Evolutionary conservation across 225 moss, liverwort and hornwort species (phyloP).

Genomic region (Bryum argenteum): DNA sequence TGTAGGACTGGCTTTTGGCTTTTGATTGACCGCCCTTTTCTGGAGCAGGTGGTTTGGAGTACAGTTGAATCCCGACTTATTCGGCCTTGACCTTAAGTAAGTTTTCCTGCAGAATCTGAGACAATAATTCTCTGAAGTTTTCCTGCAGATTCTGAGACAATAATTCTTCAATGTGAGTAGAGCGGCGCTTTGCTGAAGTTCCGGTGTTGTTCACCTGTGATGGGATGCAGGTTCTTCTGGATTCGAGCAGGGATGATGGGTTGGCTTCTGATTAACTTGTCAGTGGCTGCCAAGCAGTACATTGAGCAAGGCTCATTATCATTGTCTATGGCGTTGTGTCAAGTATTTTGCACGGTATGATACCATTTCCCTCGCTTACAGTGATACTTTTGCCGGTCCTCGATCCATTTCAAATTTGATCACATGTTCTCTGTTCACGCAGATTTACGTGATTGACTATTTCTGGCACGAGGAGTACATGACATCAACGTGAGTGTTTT

Average conservation of each 20-base stretch:
- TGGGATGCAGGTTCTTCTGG: slow-evolving; percentile 86
- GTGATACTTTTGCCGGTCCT: slow-evolving; percentile 12
- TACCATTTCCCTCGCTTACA: slow-evolving; percentile 15
- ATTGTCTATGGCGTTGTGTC: slow-evolving; percentile 80
- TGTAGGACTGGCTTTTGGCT: slow-evolving; percentile 6
- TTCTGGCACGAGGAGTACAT: slow-evolving; percentile 98
- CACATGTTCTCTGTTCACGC: slow-evolving; percentile 27
- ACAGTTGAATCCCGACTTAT: slow-evolving; percentile 84
- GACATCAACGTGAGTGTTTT: slow-evolving; percentile 87
- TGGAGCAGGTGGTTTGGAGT: slow-evolving; percentile 92
- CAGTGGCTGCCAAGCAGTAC: slow-evolving; percentile 84
- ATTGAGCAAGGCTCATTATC: slow-evolving; percentile 67
- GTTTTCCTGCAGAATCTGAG: slow-evolving; percentile 26
- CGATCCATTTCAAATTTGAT: not conserved
- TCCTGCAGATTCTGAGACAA: not conserved
- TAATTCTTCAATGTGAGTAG: slow-evolving; percentile 6
- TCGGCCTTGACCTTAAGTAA: slow-evolving; percentile 91
- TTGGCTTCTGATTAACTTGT: slow-evolving; percentile 89
- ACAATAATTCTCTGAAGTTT: too few species aligned
- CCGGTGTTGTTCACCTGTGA: slow-evolving; percentile 4
- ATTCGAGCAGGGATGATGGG: slow-evolving; percentile 98
- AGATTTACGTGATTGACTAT: slow-evolving; percentile 95
- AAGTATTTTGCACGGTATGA: slow-evolving; percentile 71
- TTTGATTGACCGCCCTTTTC: slow-evolving; percentile 4
- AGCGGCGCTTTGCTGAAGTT: slow-evolving; percentile 14